Evolutionary conservation across 2,329 filamentous ascomycete species (phyloP).

Genomic region (Colletotrichum graminicola): DNA sequence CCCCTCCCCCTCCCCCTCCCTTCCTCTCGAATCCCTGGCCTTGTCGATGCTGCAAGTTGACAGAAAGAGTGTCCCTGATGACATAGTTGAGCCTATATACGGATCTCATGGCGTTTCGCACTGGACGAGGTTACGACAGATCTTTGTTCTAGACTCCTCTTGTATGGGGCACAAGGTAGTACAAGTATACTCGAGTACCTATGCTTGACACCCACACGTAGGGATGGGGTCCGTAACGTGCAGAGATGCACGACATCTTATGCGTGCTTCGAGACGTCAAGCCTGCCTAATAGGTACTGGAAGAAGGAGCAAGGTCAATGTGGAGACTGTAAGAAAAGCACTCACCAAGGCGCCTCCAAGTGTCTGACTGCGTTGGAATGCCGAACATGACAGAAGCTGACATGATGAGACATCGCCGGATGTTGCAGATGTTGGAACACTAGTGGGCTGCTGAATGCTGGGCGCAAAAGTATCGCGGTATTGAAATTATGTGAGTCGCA

Average conservation of each 20-base stretch:
- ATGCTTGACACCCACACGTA: constrained; percentile 28
- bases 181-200: background rate
- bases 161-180: constrained; percentile 26
- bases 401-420: constrained; percentile 2
- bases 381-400: constrained; percentile 6
- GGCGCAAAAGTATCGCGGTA: constrained; percentile 1
- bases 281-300: constrained; percentile 11
- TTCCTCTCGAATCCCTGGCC: constrained; percentile 27
- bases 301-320: constrained; percentile 2
- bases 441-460: constrained; percentile 14
- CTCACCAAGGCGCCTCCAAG: constrained; percentile 5
- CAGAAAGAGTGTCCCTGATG: constrained; percentile 33
- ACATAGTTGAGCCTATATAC: constrained; percentile 33
- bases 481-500: constrained; percentile 10
- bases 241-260: constrained; percentile 39
- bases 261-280: constrained; percentile 16
- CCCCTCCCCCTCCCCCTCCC: constrained; percentile 33
- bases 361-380: constrained; percentile 10
- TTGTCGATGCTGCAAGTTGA: constrained; percentile 34
- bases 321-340: constrained; percentile 13
- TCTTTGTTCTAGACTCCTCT: constrained; percentile 34
- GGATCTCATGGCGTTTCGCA: constrained; percentile 25
- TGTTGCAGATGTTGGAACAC: constrained; percentile 8
- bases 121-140: constrained; percentile 20
- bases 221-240: constrained; percentile 23